Base-by-base conservation (phyloP, 345 rosid species). In the Ceriops zippeliana region DNA sequence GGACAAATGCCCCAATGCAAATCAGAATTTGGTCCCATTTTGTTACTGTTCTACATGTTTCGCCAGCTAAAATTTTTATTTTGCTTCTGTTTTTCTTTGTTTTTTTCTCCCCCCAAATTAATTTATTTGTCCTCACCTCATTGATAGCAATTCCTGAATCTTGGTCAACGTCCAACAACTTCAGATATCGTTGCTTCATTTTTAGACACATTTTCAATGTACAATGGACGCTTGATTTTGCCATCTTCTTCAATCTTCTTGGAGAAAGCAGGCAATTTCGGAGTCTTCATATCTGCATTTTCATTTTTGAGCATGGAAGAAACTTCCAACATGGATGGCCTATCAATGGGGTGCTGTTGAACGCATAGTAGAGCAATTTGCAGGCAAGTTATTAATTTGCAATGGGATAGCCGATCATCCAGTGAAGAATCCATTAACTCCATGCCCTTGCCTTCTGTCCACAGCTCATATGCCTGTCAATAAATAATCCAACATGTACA, bases 351-450 rank as follows among this genome's bases (percentile, higher is more conserved):
- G 24, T 63, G 31, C 58, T 75, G 78, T 27, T 75, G 80, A 1
- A 81, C 80, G 28, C 85, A 78, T 21, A 81, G 22, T 16, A 81
- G 54, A 15, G 74, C 82, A 20, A 81, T 63, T 35, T 78, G 82
- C 76, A 81, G 15, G 56, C 85, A 78, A n/a, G 54, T 78, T 53
- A 58, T 24, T 4, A 78, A 35, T 59, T 75, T 75, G 52, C 73
- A 66, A 0, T 52, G 6, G 0, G 80, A 78, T 2, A 61, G 27
- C 24, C 75, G 54, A 54, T 81, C 81, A 22, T 78, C 84, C 52
- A 78, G 13, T 10, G 65, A 56, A 8, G 70, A 67, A 51, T 77
- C 82, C n/a, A 78, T 26, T 31, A 78, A 58, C 42, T 78, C 77
- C 73, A 24, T 66, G 34, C 79, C 70, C 24, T 19, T 53, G 10